Evolutionary conservation across 2,329 filamentous ascomycete species (phyloP).

Genomic region (Colletotrichum sp.): DNA sequence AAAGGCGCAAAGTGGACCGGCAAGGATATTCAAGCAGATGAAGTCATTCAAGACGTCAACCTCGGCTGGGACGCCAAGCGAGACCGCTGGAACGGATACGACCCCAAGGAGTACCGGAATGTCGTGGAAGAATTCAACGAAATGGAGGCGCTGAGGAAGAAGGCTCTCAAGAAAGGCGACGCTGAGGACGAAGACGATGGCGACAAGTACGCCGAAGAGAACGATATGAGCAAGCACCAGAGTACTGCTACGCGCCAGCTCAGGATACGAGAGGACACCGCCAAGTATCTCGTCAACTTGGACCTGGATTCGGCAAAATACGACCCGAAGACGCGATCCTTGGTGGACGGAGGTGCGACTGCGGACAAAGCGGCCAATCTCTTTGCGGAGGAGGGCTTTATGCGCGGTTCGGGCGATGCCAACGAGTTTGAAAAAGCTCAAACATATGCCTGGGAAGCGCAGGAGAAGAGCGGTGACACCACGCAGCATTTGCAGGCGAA

Average conservation of each 20-base stretch:
- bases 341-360: constrained; percentile 84
- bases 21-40: constrained; percentile 91
- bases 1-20: constrained; percentile 92
- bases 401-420: constrained; percentile 87
- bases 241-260: constrained; percentile 89
- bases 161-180: constrained; percentile 48
- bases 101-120: constrained; percentile 80
- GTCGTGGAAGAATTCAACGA: constrained; percentile 92
- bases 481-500: constrained; percentile 93
- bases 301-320: constrained; percentile 97
- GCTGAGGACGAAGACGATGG: constrained; percentile 61
- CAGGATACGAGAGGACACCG: constrained; percentile 92
- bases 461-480: constrained; percentile 80
- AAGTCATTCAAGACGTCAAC: constrained; percentile 81
- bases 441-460: constrained; percentile 91
- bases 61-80: constrained; percentile 97
- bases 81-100: constrained; percentile 98
- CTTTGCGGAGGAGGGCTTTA: constrained; percentile 92
- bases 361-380: constrained; percentile 80
- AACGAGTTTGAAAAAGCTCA: constrained; percentile 91
- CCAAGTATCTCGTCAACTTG: constrained; percentile 93
- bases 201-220: constrained; percentile 89
- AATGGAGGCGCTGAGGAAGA: constrained; percentile 75
- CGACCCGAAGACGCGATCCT: constrained; percentile 91
- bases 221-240: constrained; percentile 94